A percentile compares a stretch with the other conserved stretches of the same genome.
phyloP scores from a whole-genome alignment of 768 basidiomycete genomes.

The Boletus subparvulus region DNA sequence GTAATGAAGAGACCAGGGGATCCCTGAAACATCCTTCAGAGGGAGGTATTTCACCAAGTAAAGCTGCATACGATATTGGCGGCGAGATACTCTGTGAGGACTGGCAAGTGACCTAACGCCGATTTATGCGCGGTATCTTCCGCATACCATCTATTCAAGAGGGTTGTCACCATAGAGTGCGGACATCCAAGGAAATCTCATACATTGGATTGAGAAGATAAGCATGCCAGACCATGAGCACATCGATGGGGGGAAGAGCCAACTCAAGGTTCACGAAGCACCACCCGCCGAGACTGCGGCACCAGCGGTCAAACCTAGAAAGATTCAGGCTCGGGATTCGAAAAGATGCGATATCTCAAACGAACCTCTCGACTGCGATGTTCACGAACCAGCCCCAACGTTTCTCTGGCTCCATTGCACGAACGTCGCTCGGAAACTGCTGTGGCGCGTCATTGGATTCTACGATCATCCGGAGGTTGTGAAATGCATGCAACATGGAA shows the following conservation, averaged over 20 bases:
- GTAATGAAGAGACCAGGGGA: slow-evolving; percentile 10
- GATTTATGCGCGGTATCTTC: slow-evolving; percentile 15
- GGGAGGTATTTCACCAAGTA: not conserved
- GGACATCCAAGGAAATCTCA: not conserved
- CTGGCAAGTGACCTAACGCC: not conserved
- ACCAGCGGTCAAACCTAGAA: slow-evolving; percentile 38
- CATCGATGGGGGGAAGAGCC: slow-evolving; percentile 37
- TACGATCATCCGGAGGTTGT: slow-evolving; percentile 21
- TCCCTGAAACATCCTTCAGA: slow-evolving; percentile 2
- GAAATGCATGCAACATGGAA: slow-evolving; percentile 28
- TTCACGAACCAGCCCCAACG: slow-evolving; percentile 42
- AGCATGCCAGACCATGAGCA: slow-evolving; percentile 42
- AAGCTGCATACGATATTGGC: slow-evolving; percentile 10
- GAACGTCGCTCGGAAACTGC: slow-evolving; percentile 10
- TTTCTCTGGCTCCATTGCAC: slow-evolving; percentile 22
- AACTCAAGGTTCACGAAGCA: not conserved
- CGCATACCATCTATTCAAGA: slow-evolving; percentile 23
- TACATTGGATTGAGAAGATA: slow-evolving; percentile 41
- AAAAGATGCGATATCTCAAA: not conserved
- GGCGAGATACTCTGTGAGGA: slow-evolving; percentile 7
- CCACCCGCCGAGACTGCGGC: slow-evolving; percentile 5
- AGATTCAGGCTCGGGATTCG: not conserved
- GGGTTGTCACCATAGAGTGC: not conserved
- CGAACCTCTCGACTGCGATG: slow-evolving; percentile 38
- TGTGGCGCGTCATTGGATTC: slow-evolving; percentile 15